Base-by-base conservation (phyloP, 306 rosid species). In the Gynostemma pentaphyllum region DNA sequence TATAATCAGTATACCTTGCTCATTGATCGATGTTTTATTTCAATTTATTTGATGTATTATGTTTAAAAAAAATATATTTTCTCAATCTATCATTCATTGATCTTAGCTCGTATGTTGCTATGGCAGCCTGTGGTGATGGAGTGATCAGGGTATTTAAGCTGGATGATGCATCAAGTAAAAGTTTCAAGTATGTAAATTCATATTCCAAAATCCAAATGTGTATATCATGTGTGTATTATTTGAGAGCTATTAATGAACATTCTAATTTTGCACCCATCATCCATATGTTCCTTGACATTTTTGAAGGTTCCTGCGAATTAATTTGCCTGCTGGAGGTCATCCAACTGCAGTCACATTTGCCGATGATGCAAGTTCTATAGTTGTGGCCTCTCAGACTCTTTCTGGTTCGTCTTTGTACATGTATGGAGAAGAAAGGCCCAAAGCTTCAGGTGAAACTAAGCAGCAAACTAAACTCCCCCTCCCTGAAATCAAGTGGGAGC, bases 41-140 rank as follows among this genome's bases (percentile, higher is more conserved):
- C 32, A 60, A 13, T 37, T 15, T 32, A 60, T 60, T 60, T 39
- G 34, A 23, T 14, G 24, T 22, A 22, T 19, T 39, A 12, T 40
- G 22, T 61, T 60, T 6, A 22, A 22, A 5, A 3, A n/a, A n/a
- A n/a, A n/a, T n/a, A 7, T 23, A 19, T 23, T 61, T 14, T 0
- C n/a, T 24, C 32, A 26, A 27, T 49, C 14, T 75, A 39, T 68
- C 45, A 12, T 54, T 54, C 5, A 41, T 53, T 63, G 24, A 21
- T 74, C 29, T 26, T 65, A 24, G 7, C 60, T 49, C 60, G 47
- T 55, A 79, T 22, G 39, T 41, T 70, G 63, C 45, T 50, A 64
- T 65, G 39, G 23, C 88, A 94, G 99, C 90, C 69, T 94, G 97
- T 71, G 95, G 83, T 42, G 99, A 94, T 82, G 99, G 99, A 79